Conservation (phyloP, 768 basidiomycete genomes). For the Termitomyces sp. region DNA sequence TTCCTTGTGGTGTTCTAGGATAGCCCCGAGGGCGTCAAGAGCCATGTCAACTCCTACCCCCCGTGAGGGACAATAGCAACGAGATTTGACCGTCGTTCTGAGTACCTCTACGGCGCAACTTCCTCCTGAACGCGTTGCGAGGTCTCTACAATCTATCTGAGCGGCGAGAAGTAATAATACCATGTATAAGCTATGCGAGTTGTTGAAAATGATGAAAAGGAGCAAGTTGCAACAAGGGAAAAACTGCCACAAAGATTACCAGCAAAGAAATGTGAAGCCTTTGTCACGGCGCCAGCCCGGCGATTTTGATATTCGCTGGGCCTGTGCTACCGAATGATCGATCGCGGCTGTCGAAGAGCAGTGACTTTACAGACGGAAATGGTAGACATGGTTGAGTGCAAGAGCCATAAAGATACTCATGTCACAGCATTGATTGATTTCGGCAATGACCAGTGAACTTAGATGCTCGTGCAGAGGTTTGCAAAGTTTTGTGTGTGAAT, state of each 20-base stretch:
- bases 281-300: neutral
- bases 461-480: conserved; percentile 5
- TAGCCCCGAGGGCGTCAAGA: conserved; percentile 35
- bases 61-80: conserved; percentile 30
- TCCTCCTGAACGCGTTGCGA: conserved; percentile 20
- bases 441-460: neutral
- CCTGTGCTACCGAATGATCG: neutral
- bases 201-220: neutral
- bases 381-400: neutral
- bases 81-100: conserved; percentile 34
- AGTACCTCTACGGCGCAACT: conserved; percentile 28
- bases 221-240: neutral
- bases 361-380: neutral
- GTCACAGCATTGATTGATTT: neutral
- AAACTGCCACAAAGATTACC: neutral
- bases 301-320: neutral
- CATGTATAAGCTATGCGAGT: conserved; percentile 26
- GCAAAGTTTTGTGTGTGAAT: conserved; percentile 9
- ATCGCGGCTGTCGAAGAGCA: neutral
- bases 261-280: conserved; percentile 3
- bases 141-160: conserved; percentile 29
- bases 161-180: conserved; percentile 39
- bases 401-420: neutral
- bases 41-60: conserved; percentile 30
- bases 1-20: conserved; percentile 30